Evolutionary conservation across 2,329 filamentous ascomycete genomes (phyloP).

Genomic region (Penicillium janthinellum): DNA sequence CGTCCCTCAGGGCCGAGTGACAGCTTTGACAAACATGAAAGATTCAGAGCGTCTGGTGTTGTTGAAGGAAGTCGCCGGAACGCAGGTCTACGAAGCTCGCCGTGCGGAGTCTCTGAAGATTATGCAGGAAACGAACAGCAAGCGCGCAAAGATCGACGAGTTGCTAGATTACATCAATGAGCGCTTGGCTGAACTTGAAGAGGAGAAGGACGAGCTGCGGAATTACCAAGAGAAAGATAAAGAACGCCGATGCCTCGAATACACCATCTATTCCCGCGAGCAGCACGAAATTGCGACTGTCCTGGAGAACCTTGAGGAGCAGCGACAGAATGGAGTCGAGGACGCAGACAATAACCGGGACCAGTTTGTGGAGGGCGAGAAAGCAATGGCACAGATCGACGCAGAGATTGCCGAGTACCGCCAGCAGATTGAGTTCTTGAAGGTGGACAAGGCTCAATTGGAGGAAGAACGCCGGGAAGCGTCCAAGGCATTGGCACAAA

Average conservation of each 20-base stretch:
- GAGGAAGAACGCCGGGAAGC: slow-evolving; percentile 87
- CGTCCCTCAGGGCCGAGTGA: slow-evolving; percentile 94
- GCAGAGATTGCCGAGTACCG: slow-evolving; percentile 76
- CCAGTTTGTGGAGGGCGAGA: slow-evolving; percentile 75
- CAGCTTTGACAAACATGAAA: slow-evolving; percentile 97
- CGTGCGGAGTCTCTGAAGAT: slow-evolving; percentile 92
- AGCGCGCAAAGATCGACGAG: slow-evolving; percentile 91
- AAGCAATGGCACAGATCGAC: slow-evolving; percentile 74
- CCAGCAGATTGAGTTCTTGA: slow-evolving; percentile 80
- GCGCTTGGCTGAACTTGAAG: slow-evolving; percentile 83
- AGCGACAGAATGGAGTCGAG: slow-evolving; percentile 78
- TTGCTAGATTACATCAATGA: slow-evolving; percentile 89
- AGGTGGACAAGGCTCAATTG: slow-evolving; percentile 80
- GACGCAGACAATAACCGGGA: slow-evolving; percentile 79
- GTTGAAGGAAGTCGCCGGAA: slow-evolving; percentile 96
- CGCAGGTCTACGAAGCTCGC: slow-evolving; percentile 92
- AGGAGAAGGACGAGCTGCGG: slow-evolving; percentile 93
- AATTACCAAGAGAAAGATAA: slow-evolving; percentile 94
- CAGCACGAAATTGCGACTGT: slow-evolving; percentile 76
- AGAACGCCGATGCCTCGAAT: slow-evolving; percentile 88
- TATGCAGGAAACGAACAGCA: slow-evolving; percentile 94
- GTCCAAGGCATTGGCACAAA: slow-evolving; percentile 77
- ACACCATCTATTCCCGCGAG: slow-evolving; percentile 89
- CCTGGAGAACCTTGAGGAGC: slow-evolving; percentile 80
- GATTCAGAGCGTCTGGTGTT: slow-evolving; percentile 86